A percentile compares a stretch with the other conserved stretches of the same genome.
phyloP scores from a whole-genome alignment of 345 rosid species.

The Sisymbrium irio region DNA sequence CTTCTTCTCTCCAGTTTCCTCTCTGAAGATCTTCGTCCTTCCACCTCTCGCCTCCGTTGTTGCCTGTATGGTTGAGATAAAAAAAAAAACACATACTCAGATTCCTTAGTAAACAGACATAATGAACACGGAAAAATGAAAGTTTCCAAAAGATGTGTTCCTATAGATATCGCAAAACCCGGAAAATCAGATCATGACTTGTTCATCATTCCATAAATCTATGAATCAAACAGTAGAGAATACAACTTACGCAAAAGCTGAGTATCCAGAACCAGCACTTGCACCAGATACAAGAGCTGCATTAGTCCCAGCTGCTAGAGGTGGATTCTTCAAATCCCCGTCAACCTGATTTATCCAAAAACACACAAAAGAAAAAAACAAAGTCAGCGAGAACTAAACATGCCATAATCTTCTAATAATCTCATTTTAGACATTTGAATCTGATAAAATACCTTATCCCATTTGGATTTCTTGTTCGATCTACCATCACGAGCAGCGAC shows the following conservation, averaged over 20 bases:
- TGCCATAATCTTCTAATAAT: background rate
- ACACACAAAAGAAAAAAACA: constrained; percentile 6
- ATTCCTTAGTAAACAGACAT: background rate
- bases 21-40: constrained; percentile 72
- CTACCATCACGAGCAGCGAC: constrained; percentile 59
- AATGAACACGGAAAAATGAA: background rate
- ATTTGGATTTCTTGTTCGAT: constrained; percentile 87
- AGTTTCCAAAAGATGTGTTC: background rate
- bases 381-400: background rate
- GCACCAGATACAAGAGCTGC: constrained; percentile 59
- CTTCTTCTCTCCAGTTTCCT: constrained; percentile 73
- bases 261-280: constrained; percentile 81
- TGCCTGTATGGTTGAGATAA: constrained; percentile 48
- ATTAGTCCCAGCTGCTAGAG: constrained; percentile 55
- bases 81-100: background rate
- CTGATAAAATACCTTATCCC: constrained; percentile 72
- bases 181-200: background rate
- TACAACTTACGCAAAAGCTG: constrained; percentile 77
- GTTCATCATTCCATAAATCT: background rate
- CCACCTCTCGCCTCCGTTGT: constrained; percentile 83
- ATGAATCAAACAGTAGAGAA: background rate
- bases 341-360: constrained; percentile 59
- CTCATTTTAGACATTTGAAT: background rate
- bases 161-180: background rate
- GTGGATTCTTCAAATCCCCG: constrained; percentile 56